Evolutionary conservation across 2,329 filamentous ascomycete genomes (phyloP), one percentile per base, ranked within the genome.

Genomic region (Fusarium haematococcum): DNA sequence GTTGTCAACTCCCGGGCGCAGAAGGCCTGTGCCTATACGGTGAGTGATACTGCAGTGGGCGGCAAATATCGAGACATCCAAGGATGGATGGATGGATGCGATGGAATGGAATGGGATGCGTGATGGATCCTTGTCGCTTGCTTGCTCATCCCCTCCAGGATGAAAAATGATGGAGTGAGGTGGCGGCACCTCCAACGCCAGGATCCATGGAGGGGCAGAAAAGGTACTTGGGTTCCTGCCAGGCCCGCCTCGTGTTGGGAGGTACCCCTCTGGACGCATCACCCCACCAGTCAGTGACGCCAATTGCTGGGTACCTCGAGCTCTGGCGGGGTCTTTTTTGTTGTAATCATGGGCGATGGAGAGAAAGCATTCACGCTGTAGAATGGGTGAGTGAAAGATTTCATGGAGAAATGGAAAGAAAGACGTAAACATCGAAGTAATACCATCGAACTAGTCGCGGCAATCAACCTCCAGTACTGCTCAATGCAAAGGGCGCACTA

Each of bases 181-280:
- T 73, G 70, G 59, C 70, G 45, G 45, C 45, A 65, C 50, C 61
- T 54, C 45, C 45, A 50, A 20, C 20, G 23, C 20, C 13, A 48
- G 13, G 23, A 48, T 18, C 20, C 20, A 65, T 65, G 63, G 70
- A 73, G 71, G 71, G 71, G 71, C 25, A 73, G 70, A 65, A 71
- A 59, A 50, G 50, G 33, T 68, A 73, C 70, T 32, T 73, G 56
- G 2, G 5, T 18, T 58, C 63, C 25, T 43, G 43, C 48, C 25
- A 37, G 54, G 50, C 32, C 25, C 27, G 33, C 56, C 59, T 61
- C 63, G 30, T 50, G 20, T 9, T 41, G 45, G 14, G 25, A 71
- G n/a, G 71, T 73, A 74, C 67, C 68, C 68, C 61, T 74, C 58
- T 63, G 45, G 63, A 50, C 23, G 41, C 64, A 74, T 74, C 71